phyloP scores from a whole-genome alignment of 2,329 filamentous ascomycete species.

The Ceratocystis destructans region DNA sequence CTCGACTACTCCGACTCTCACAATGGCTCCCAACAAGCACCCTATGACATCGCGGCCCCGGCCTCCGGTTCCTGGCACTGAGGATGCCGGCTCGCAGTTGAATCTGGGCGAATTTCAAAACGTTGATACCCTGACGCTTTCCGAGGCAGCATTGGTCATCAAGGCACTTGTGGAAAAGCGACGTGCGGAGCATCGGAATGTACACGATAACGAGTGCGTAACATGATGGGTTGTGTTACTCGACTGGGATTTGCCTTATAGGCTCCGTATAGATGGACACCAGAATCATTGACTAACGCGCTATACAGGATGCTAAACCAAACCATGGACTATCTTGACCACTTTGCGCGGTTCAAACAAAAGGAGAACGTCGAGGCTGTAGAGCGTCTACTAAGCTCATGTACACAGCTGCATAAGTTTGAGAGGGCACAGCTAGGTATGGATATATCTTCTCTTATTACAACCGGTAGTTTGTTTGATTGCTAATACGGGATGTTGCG shows the following conservation, averaged over 20 bases:
- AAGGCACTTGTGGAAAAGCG: slow-evolving; percentile 76
- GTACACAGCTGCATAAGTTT: slow-evolving; percentile 73
- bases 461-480: too few species aligned
- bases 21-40: slow-evolving; percentile 17
- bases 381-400: slow-evolving; percentile 67
- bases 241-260: background rate
- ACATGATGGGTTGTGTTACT: background rate
- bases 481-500: slow-evolving; percentile 7
- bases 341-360: slow-evolving; percentile 90
- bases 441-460: slow-evolving; percentile 20
- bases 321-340: slow-evolving; percentile 83
- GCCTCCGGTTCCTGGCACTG: slow-evolving; percentile 59
- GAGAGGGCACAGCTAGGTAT: slow-evolving; percentile 83
- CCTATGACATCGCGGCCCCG: slow-evolving; percentile 48
- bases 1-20: background rate
- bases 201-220: slow-evolving; percentile 69
- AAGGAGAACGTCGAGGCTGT: slow-evolving; percentile 93
- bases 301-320: slow-evolving; percentile 57
- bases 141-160: slow-evolving; percentile 82
- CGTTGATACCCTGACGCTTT: slow-evolving; percentile 81
- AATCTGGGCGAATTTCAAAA: slow-evolving; percentile 88
- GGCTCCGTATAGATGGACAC: background rate
- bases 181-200: slow-evolving; percentile 63
- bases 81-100: slow-evolving; percentile 69
- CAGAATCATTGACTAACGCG: background rate